Base-by-base conservation (phyloP, 139 green algal genomes). In the Nannochloris sp. region DNA sequence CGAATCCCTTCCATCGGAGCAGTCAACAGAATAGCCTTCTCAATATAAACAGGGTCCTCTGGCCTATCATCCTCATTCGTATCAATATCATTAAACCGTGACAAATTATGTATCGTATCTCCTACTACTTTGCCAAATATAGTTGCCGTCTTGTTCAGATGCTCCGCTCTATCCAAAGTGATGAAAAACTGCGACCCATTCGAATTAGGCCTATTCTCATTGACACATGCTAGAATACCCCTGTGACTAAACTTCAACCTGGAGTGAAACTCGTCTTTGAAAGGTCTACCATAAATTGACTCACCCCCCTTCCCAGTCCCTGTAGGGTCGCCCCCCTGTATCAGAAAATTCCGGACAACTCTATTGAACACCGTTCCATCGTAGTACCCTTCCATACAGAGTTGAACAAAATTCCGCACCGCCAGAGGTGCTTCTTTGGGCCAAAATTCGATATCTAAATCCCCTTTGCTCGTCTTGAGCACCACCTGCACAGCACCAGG, bases 371-470 rank as follows among this genome's bases (percentile, higher is more conserved):
- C 68, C 43, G 78, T 89, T 68, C 78, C 72, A 44, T 96, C 85
- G 62, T 98, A 98, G 68, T 93, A 97, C 9, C 92, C 89, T 57
- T 97, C 91, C 25, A 91, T 36, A 64, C 87, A 95, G 31, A 97
- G 81, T 82, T 97, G 90, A 24, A 97, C 87, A 68, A 98, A 98
- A 78, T 97, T 97, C 9, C 92, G 76, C 18, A 82, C 78, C 1
- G 86, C 86, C 75, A 86, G 89, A 4, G 88, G 92, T 0, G 92
- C 92, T 69, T 98, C 93, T 64, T 94, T 96, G 2, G 91, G 60
- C 87, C 90, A 98, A 29, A 98, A 79, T 75, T 98, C 93, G 15
- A 98, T 84, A 31, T 98, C 93, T 2, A 98, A 55, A 25, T 96
- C 87, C 18, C 93, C 93, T 8, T 85, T 48, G 0, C 73, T 91